phyloP scores from a whole-genome alignment of 192 early-diverging fungal genomes.

The Backusella macrospora region DNA sequence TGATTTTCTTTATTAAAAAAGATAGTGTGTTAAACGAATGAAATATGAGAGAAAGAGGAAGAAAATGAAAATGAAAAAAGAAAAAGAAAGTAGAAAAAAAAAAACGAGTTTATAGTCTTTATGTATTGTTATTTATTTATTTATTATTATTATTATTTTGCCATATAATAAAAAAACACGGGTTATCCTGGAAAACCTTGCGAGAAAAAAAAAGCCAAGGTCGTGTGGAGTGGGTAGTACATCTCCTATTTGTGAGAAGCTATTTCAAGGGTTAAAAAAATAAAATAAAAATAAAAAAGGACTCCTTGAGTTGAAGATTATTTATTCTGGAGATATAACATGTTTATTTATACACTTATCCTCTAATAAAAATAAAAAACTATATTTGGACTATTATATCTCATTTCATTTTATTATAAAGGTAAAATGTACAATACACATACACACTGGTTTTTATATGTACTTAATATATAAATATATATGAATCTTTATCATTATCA shows the following conservation, averaged over 20 bases:
- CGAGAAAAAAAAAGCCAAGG: constrained; percentile 3
- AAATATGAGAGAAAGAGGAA: neutral
- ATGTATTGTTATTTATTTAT: neutral
- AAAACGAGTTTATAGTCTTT: neutral
- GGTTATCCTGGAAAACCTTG: no score
- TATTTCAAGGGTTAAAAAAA: constrained; percentile 6
- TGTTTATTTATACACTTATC: neutral
- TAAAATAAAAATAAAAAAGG: neutral
- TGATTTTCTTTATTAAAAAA: neutral
- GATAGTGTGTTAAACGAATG: neutral
- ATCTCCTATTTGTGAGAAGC: neutral
- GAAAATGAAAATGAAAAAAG: neutral
- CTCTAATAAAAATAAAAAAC: neutral
- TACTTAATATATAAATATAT: neutral
- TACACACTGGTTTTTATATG: no score
- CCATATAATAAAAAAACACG: neutral
- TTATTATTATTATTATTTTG: neutral
- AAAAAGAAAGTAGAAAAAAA: neutral
- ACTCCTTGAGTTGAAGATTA: neutral
- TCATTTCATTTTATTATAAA: neutral
- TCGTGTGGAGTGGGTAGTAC: neutral
- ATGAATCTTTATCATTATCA: no score
- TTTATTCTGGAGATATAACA: constrained; percentile 1
- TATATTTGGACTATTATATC: neutral
- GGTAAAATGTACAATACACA: constrained; percentile 3